Evolutionary conservation across 108 stramenopile species (phyloP).

Genomic region (Skeletonema menzelii): DNA sequence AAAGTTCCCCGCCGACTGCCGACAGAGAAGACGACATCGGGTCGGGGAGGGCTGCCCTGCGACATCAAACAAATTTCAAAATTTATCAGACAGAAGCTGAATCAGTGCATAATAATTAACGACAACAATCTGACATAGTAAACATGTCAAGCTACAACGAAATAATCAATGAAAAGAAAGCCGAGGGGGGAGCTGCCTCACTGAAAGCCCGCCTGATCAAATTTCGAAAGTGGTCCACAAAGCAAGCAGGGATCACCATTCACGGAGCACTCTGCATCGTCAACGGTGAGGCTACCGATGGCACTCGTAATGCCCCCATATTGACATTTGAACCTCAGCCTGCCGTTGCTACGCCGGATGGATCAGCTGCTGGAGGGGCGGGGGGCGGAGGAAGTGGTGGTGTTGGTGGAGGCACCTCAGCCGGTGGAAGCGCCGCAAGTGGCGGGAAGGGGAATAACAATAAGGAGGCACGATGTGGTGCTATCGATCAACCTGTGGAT

Average conservation of each 20-base stretch:
- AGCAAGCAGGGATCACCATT: slow-evolving; percentile 62
- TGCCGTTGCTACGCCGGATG: slow-evolving; percentile 30
- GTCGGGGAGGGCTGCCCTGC: background rate
- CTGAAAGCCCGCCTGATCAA: slow-evolving; percentile 62
- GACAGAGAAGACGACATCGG: background rate
- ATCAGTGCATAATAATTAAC: background rate
- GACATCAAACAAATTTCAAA: background rate
- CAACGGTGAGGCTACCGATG: slow-evolving; percentile 89
- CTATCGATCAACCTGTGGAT: slow-evolving; percentile 67
- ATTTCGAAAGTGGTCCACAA: slow-evolving; percentile 79
- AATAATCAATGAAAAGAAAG: slow-evolving; percentile 23
- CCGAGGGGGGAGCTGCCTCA: slow-evolving; percentile 52
- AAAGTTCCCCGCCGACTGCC: background rate
- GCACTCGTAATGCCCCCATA: slow-evolving; percentile 84
- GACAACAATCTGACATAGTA: background rate
- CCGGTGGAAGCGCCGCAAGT: background rate
- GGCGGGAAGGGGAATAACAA: slow-evolving; percentile 5
- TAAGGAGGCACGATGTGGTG: slow-evolving; percentile 60
- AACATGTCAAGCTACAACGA: slow-evolving; percentile 27
- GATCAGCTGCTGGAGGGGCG: slow-evolving; percentile 5
- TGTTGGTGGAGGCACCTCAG: background rate
- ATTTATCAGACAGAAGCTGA: background rate
- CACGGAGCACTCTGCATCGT: slow-evolving; percentile 81
- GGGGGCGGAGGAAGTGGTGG: slow-evolving; percentile 2
- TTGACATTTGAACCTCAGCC: slow-evolving; percentile 53